These are phyloP conservation scores for Psilocybe subaeruginosa DNA, from an alignment of 768 basidiomycete species.

Conservation along the genomic window DNA sequence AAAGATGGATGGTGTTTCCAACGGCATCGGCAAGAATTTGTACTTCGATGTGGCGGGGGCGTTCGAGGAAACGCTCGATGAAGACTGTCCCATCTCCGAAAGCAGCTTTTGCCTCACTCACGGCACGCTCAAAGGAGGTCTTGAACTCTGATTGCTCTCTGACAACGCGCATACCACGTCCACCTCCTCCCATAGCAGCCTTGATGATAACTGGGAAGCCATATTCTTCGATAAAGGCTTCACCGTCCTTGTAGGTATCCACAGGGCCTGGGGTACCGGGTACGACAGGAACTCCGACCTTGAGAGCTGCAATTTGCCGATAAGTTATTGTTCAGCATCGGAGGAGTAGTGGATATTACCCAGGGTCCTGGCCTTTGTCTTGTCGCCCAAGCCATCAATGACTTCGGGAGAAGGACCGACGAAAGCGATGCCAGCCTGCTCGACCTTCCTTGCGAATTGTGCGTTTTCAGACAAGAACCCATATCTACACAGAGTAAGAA, in stretches of 20 bases:
- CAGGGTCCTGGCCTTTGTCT: slow-evolving; percentile 93
- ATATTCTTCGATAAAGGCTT: slow-evolving; percentile 90
- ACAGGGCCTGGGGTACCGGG: slow-evolving; percentile 99
- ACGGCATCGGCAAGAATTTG: slow-evolving; percentile 90
- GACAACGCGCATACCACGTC: slow-evolving; percentile 99
- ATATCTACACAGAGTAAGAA: slow-evolving; percentile 57
- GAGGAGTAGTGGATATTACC: slow-evolving; percentile 45
- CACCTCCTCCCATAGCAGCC: slow-evolving; percentile 98
- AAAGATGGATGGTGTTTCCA: slow-evolving; percentile 97
- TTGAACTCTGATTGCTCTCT: slow-evolving; percentile 92
- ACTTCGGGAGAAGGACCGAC: slow-evolving; percentile 95
- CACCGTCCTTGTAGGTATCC: slow-evolving; percentile 74
- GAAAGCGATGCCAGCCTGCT: slow-evolving; percentile 96
- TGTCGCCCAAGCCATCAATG: slow-evolving; percentile 97
- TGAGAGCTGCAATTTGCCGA: slow-evolving; percentile 61
- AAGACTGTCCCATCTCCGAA: slow-evolving; percentile 99
- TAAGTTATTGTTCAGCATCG: slow-evolving; percentile 4
- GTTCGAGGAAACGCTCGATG: slow-evolving; percentile 96
- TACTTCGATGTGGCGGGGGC: slow-evolving; percentile 97
- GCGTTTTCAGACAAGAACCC: slow-evolving; percentile 99
- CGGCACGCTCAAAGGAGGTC: slow-evolving; percentile 87
- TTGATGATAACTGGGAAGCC: slow-evolving; percentile 99
- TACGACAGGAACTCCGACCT: slow-evolving; percentile 92
- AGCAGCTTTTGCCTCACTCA: slow-evolving; percentile 92
- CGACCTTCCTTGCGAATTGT: slow-evolving; percentile 95